Evolutionary conservation across 2,329 filamentous ascomycete genomes (phyloP).

Genomic region (Akanthomyces muscarius): DNA sequence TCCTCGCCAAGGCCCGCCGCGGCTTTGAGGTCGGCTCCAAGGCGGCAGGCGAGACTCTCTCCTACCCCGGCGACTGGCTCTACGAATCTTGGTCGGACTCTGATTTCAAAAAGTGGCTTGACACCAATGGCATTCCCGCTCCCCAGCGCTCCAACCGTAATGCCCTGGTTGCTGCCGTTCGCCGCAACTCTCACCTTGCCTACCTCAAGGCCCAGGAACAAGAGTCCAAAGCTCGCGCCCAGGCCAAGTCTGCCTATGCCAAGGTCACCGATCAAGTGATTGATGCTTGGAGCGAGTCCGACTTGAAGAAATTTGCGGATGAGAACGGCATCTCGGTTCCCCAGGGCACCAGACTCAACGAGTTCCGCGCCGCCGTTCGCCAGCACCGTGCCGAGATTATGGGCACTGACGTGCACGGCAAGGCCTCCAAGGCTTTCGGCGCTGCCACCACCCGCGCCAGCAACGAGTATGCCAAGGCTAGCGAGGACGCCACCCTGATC

Average conservation of each 20-base stretch:
- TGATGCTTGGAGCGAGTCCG: conserved; percentile 80
- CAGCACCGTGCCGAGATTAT: conserved; percentile 74
- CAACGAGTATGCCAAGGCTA: conserved; percentile 73
- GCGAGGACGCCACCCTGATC: conserved; percentile 60
- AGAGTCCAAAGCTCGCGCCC: conserved; percentile 57
- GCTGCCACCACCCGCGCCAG: conserved; percentile 71
- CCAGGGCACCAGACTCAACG: conserved; percentile 85
- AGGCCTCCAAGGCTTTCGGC: conserved; percentile 59
- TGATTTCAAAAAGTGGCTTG: conserved; percentile 90
- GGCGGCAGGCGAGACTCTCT: conserved; percentile 66
- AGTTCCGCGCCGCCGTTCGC: conserved; percentile 83
- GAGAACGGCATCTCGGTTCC: conserved; percentile 83
- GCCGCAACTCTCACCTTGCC: conserved; percentile 82
- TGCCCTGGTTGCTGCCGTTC: conserved; percentile 81
- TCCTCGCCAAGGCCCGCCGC: conserved; percentile 72
- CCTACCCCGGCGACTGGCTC: conserved; percentile 95
- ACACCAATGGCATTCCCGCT: conserved; percentile 77
- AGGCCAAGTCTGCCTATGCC: conserved; percentile 65
- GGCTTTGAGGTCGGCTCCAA: conserved; percentile 78
- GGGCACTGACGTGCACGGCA: conserved; percentile 58
- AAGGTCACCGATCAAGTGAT: conserved; percentile 79
- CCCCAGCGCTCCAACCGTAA: conserved; percentile 83
- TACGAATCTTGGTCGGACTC: conserved; percentile 90
- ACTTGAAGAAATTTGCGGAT: conserved; percentile 90
- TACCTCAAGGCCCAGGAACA: conserved; percentile 63